Conservation (phyloP, 805 yeast species). For the Teunomyces pallodes region DNA sequence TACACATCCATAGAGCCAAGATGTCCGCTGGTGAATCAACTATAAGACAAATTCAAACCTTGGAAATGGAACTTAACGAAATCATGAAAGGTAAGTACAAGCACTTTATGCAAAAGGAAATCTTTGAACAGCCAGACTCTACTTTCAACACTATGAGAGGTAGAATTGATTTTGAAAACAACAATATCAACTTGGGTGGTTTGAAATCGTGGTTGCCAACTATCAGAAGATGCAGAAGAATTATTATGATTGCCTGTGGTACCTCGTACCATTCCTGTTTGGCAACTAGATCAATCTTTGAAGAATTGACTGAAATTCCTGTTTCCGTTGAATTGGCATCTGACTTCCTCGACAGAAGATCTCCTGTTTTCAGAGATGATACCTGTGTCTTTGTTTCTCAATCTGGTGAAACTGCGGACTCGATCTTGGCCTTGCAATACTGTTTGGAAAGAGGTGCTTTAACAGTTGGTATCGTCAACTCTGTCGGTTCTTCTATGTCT, state of each 20-base stretch:
- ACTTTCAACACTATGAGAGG: slow-evolving; percentile 99
- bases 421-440: slow-evolving; percentile 90
- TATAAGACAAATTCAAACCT: slow-evolving; percentile 91
- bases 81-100: slow-evolving; percentile 96
- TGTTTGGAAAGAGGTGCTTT: slow-evolving; percentile 96
- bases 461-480: slow-evolving; percentile 95
- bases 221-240: slow-evolving; percentile 89
- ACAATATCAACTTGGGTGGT: slow-evolving; percentile 83
- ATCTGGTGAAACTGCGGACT: slow-evolving; percentile 98
- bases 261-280: slow-evolving; percentile 98
- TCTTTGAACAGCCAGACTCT: slow-evolving; percentile 97
- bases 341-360: slow-evolving; percentile 88
- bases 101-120: slow-evolving; percentile 99
- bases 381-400: slow-evolving; percentile 97
- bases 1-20: slow-evolving; percentile 95
- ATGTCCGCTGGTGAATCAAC: slow-evolving; percentile 81
- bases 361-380: slow-evolving; percentile 98
- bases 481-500: slow-evolving; percentile 95
- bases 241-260: slow-evolving; percentile 99
- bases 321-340: slow-evolving; percentile 91
- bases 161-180: slow-evolving; percentile 86
- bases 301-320: slow-evolving; percentile 93
- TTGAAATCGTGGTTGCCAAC: slow-evolving; percentile 79
- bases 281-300: slow-evolving; percentile 94
- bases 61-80: slow-evolving; percentile 95